Conservation (phyloP, 164 flowering plant species). For the Liquidambar formosana region DNA sequence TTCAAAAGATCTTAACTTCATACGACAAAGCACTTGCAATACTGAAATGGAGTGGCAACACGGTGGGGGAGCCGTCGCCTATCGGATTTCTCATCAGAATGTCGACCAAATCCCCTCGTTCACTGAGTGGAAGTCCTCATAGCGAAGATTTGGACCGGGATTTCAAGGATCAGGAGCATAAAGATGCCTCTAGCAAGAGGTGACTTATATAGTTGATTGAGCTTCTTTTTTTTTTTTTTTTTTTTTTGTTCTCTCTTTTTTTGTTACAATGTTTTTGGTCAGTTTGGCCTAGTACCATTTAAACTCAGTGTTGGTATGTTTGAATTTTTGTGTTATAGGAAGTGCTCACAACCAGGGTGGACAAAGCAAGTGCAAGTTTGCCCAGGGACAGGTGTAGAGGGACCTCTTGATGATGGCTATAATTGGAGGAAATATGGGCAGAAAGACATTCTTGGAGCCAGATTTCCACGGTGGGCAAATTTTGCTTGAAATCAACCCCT, state of each 20-base stretch:
- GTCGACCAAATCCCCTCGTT: conserved; percentile 42
- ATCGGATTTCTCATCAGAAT: not conserved
- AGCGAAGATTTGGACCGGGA: conserved; percentile 53
- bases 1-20: conserved; percentile 41
- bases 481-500: not conserved
- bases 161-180: conserved; percentile 28
- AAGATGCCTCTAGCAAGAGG: conserved; percentile 48
- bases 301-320: too few species aligned
- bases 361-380: conserved; percentile 35
- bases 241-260: too few species aligned
- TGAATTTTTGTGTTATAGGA: conserved; percentile 37
- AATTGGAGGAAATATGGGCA: conserved; percentile 71
- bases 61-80: not conserved
- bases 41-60: conserved; percentile 18
- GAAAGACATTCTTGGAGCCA: conserved; percentile 60
- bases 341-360: conserved; percentile 43
- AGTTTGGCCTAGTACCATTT: too few species aligned
- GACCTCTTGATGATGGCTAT: conserved; percentile 49
- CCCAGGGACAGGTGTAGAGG: conserved; percentile 39
- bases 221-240: too few species aligned
- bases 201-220: conserved; percentile 8
- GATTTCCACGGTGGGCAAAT: conserved; percentile 45
- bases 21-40: conserved; percentile 46
- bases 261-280: too few species aligned
- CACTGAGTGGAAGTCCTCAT: conserved; percentile 36